Conservation (phyloP, 768 basidiomycete species). For the Lyophyllum atratum region DNA sequence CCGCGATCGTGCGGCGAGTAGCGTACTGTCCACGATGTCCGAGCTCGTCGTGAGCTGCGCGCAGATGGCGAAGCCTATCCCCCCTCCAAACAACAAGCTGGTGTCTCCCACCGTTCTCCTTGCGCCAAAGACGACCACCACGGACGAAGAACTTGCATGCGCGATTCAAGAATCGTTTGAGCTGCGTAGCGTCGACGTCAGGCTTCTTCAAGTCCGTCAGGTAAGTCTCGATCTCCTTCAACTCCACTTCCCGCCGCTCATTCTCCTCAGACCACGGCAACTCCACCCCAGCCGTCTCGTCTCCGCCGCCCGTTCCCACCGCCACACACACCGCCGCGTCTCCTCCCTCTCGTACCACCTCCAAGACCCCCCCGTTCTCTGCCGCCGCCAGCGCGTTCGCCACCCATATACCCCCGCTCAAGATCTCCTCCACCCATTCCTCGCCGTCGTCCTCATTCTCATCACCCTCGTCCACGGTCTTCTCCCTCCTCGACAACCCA, state of each 20-base stretch:
- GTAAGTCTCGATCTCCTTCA: neutral
- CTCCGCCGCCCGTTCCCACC: neutral
- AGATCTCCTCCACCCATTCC: neutral
- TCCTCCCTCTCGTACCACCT: neutral
- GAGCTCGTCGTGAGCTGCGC: conserved; percentile 22
- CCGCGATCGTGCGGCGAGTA: neutral
- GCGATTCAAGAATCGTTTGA: neutral
- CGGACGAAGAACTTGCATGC: neutral
- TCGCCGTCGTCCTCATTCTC: neutral
- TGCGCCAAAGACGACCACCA: neutral
- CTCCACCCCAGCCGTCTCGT: neutral
- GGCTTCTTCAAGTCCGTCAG: neutral
- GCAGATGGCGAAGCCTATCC: conserved; percentile 18
- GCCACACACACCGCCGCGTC: neutral
- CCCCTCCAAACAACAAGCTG: conserved; percentile 22
- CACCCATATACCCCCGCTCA: neutral
- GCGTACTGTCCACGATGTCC: conserved; percentile 16
- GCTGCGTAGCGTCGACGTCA: neutral
- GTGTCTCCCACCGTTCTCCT: conserved; percentile 10
- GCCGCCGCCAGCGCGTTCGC: neutral
- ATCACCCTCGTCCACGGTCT: conserved; percentile 1
- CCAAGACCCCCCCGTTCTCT: neutral
- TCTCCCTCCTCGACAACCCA: conserved; percentile 3
- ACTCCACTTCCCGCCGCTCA: neutral
- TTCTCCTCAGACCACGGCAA: neutral